Conservation (phyloP, 2,329 filamentous ascomycete species). For the Aspergillus sergii region DNA sequence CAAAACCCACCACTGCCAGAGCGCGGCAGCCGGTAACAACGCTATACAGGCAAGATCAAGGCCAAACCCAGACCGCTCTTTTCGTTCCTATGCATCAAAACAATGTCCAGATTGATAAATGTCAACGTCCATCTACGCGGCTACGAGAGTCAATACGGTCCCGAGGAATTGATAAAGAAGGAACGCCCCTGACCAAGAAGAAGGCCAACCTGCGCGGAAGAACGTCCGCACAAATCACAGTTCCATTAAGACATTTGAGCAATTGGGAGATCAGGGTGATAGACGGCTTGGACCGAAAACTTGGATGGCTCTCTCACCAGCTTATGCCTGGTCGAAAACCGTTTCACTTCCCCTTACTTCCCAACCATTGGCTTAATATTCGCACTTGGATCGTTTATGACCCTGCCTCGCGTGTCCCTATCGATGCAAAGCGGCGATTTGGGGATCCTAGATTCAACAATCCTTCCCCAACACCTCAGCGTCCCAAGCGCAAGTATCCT, state of each 20-base stretch:
- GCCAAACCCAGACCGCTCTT: background rate
- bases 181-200: background rate
- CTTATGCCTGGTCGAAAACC: slow-evolving; percentile 42
- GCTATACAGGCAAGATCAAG: background rate
- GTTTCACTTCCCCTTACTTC: slow-evolving; percentile 42
- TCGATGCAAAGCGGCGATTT: slow-evolving; percentile 31
- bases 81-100: background rate
- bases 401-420: slow-evolving; percentile 39
- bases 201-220: background rate
- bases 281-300: slow-evolving; percentile 37
- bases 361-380: slow-evolving; percentile 47
- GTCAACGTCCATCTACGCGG: background rate
- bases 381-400: slow-evolving; percentile 44
- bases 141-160: background rate
- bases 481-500: slow-evolving; percentile 32
- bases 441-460: slow-evolving; percentile 42
- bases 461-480: slow-evolving; percentile 28
- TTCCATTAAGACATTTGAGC: slow-evolving; percentile 23
- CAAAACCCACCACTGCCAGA: background rate
- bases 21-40: background rate
- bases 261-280: slow-evolving; percentile 42
- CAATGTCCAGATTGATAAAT: background rate
- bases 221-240: background rate
- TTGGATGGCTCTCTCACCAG: slow-evolving; percentile 43
- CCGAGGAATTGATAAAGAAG: background rate